A percentile compares a stretch with the other conserved stretches of the same genome.
Evolutionary conservation across 495 filamentous ascomycete species (phyloP).

Genomic region (Aspergillus sclerotioniger): DNA sequence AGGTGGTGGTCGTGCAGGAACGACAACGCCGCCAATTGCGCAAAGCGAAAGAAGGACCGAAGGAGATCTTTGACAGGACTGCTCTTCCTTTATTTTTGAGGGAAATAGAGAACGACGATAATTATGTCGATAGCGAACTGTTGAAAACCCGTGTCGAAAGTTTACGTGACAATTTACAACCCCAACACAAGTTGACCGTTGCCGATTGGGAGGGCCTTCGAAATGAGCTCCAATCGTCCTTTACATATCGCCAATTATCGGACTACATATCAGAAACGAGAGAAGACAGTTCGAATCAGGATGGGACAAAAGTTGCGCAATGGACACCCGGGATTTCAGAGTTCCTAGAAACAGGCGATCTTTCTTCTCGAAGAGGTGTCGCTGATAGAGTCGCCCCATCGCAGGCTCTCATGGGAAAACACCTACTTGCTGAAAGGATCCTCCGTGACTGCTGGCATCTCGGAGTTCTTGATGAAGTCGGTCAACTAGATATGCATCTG

Average conservation of each 20-base stretch:
- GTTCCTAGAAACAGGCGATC: constrained; percentile 19
- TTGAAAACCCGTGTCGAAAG: constrained; percentile 27
- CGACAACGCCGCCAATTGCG: neutral
- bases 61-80: constrained; percentile 5
- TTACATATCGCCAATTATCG: constrained; percentile 35
- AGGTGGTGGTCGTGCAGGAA: constrained; percentile 40
- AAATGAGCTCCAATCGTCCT: constrained; percentile 28
- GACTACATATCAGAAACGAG: constrained; percentile 24
- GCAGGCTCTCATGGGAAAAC: constrained; percentile 29
- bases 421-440: constrained; percentile 36
- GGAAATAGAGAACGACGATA: constrained; percentile 27
- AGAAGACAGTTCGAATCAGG: neutral
- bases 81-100: constrained; percentile 29
- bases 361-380: constrained; percentile 5
- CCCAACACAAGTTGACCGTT: constrained; percentile 23
- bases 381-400: constrained; percentile 15
- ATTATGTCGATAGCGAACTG: constrained; percentile 1
- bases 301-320: neutral
- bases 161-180: constrained; percentile 17
- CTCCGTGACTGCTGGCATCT: constrained; percentile 47
- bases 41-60: neutral
- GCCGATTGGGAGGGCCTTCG: constrained; percentile 31
- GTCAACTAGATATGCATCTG: constrained; percentile 42
- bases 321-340: constrained; percentile 36
- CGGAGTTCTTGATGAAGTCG: constrained; percentile 34